Evolutionary conservation across 805 yeast species (phyloP), one percentile per base, ranked within the genome.

Genomic region (Hanseniaspora singularis): DNA sequence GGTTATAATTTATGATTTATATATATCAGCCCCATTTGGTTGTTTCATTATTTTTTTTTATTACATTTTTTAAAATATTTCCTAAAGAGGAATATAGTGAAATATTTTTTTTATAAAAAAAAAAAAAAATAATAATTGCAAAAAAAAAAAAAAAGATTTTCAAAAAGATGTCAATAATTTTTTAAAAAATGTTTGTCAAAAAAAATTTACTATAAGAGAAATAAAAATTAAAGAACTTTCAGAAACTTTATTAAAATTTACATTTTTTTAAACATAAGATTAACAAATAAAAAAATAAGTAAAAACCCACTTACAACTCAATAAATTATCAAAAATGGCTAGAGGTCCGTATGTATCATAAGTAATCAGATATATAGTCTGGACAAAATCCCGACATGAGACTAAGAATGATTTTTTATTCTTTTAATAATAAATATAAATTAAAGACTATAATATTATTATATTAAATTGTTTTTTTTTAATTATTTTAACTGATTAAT

Each of bases 301-400:
- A 30, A 33, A 27, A 38, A 28, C 16, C 41, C 40, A 40, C 40
- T 40, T 49, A 45, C 53, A 49, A 39, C 49, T 53, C 52, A 49
- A 52, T 40, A 50, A 51, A 49, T 51, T 53, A 54, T 54, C 42
- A 53, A 77, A 72, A 67, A 77, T 77, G 84, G 83, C 75, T 67
- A 77, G 84, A 77, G 84, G 84, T 71, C 83, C 83, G 76, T 72
- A 71, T 66, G 76, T 72, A 65, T 43, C 45, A 50, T 41, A 46
- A 47, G 26, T 20, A 47, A 36, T 47, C 50, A 47, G 50, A 32
- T 47, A 47, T 47, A 47, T 47, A 47, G 50, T 47, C 50, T 33
- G 50, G 50, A 47, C 50, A 41, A 47, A 40, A 44, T 44, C 40
- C 46, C 38, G 37, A 31, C 48, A 44, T 44, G 48, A 44, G 48